Base-by-base conservation (phyloP, 345 rosid genomes). In the Camelina sativa region DNA sequence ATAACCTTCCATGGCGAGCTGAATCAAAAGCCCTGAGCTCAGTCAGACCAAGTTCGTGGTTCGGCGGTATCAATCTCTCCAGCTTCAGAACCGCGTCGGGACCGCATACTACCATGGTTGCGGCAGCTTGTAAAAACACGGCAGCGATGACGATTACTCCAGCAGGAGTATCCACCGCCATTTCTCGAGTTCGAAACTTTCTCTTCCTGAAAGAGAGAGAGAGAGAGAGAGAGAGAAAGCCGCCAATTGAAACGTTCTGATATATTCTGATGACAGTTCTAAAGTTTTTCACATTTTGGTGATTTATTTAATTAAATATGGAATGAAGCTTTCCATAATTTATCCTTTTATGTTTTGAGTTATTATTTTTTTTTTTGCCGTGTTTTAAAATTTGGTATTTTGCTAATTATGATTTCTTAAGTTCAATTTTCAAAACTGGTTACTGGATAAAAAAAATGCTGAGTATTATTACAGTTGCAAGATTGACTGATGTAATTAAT, bases 1-100 rank as follows among this genome's bases (percentile, higher is more conserved):
- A 58, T 82, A 92, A 82, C 81, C 99, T 86, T 17, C 93, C 86
- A 69, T 89, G 99, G 73, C 99, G 84, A 64, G 83, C 72, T 62
- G 81, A 79, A 62, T 96, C 99, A 78, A 89, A 85, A 54, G 85
- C 92, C 60, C 79, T 84, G 32, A 96, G 88, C 70, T 84, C 81
- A 68, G 76, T 76, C 67, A 96, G 56, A 75, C 87, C 85, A 37
- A 88, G 76, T 51, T 73, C 71, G 12, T 80, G 87, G 73, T 65
- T 78, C 48, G 75, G 72, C 10, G 91, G 88, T 76, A 89, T 80
- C 55, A 81, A 78, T 57, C 95, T 82, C 85, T 89, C 89, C 22
- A 89, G 86, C 74, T 56, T 75, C 56, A 89, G 78, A 30, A 80
- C 80, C 76, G 84, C 74, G 57, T 86, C 92, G 57, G 92, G 86